These are phyloP conservation scores for Blepharisma undulans DNA, from an alignment of 169 alveolate species.

Conservation along the genomic window DNA sequence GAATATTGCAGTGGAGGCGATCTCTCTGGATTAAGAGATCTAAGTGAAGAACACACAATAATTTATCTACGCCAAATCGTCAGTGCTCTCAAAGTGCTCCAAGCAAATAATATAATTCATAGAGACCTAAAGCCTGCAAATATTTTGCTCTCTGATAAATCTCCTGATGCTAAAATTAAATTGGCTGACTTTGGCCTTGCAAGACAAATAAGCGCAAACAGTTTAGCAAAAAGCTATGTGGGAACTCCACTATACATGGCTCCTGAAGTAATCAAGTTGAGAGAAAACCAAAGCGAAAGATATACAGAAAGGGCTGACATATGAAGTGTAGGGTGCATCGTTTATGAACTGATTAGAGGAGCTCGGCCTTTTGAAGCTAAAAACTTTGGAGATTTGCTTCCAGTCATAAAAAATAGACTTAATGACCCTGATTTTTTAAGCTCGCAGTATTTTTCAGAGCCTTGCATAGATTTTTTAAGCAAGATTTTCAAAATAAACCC, in stretches of 20 bases:
- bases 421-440: slow-evolving; percentile 37
- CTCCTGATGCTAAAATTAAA: slow-evolving; percentile 24
- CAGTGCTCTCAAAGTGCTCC: slow-evolving; percentile 61
- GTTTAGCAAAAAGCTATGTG: neutral
- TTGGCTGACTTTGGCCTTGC: slow-evolving; percentile 42
- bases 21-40: neutral
- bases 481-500: slow-evolving; percentile 46
- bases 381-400: slow-evolving; percentile 34
- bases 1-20: slow-evolving; percentile 60
- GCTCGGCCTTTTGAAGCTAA: slow-evolving; percentile 32
- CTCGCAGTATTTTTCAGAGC: slow-evolving; percentile 25
- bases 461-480: slow-evolving; percentile 38
- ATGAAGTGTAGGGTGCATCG: slow-evolving; percentile 58
- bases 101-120: slow-evolving; percentile 64
- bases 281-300: neutral
- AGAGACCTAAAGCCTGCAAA: slow-evolving; percentile 80
- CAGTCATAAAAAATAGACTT: slow-evolving; percentile 18
- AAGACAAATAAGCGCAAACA: neutral
- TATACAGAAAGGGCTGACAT: slow-evolving; percentile 60
- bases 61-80: slow-evolving; percentile 67
- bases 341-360: slow-evolving; percentile 58
- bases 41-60: slow-evolving; percentile 50
- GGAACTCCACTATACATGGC: slow-evolving; percentile 37
- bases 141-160: slow-evolving; percentile 56
- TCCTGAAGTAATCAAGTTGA: slow-evolving; percentile 41